Conservation (phyloP, 2,329 filamentous ascomycete genomes). For the Ophiostoma tasmaniense region DNA sequence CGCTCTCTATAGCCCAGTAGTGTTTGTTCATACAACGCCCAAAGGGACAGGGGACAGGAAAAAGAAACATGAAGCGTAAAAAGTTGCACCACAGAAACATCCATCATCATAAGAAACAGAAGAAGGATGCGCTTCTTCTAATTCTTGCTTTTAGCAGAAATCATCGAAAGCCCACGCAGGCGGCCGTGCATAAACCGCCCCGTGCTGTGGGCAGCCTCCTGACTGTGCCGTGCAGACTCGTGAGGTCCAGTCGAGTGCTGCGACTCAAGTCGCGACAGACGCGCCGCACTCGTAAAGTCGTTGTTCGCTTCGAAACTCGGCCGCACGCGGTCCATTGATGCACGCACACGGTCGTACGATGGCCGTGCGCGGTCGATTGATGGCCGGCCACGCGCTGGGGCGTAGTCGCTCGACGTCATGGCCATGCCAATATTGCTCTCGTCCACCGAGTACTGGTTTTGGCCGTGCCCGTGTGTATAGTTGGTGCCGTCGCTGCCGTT, state of each 20-base stretch:
- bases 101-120: background rate
- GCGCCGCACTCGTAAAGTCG: slow-evolving; percentile 85
- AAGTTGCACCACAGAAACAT: background rate
- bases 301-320: slow-evolving; percentile 78
- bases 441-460: slow-evolving; percentile 35
- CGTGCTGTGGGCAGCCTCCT: slow-evolving; percentile 9
- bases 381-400: slow-evolving; percentile 9
- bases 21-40: slow-evolving; percentile 14
- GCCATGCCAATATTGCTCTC: slow-evolving; percentile 55
- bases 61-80: background rate
- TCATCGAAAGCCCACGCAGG: slow-evolving; percentile 25
- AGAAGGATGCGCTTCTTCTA: background rate
- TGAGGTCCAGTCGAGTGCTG: slow-evolving; percentile 40
- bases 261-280: slow-evolving; percentile 76
- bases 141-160: slow-evolving; percentile 24
- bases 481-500: slow-evolving; percentile 93
- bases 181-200: slow-evolving; percentile 22
- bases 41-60: background rate
- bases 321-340: slow-evolving; percentile 77
- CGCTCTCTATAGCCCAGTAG: slow-evolving; percentile 9
- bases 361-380: slow-evolving; percentile 64
- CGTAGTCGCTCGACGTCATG: slow-evolving; percentile 23
- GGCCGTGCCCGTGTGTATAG: slow-evolving; percentile 36
- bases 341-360: slow-evolving; percentile 79
- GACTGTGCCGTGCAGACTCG: background rate